Conservation (phyloP, 1,284 basidiomycete genomes). For the Anthracocystis walkeri region DNA sequence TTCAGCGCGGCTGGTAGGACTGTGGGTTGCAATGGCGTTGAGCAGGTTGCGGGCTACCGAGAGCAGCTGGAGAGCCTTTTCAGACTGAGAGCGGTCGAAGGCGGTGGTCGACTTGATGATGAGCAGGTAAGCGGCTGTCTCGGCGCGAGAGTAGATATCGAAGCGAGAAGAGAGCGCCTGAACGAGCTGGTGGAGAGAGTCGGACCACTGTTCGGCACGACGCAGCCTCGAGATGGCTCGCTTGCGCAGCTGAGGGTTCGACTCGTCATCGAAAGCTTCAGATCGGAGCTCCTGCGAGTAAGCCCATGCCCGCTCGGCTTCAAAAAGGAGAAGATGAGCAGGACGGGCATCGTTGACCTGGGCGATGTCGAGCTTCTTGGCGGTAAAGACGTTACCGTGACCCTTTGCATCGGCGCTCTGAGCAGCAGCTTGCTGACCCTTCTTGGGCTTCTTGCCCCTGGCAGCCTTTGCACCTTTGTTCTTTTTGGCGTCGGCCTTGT, state of each 20-base stretch:
- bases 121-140: constrained; percentile 75
- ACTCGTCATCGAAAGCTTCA: constrained; percentile 73
- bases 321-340: constrained; percentile 80
- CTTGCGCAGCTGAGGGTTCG: constrained; percentile 76
- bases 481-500: constrained; percentile 33
- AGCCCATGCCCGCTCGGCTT: constrained; percentile 91
- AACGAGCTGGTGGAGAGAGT: constrained; percentile 80
- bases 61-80: constrained; percentile 82
- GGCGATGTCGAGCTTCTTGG: constrained; percentile 53
- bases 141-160: constrained; percentile 52
- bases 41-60: constrained; percentile 83
- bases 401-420: constrained; percentile 72
- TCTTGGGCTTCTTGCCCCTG: constrained; percentile 54
- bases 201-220: constrained; percentile 84
- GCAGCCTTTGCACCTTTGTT: constrained; percentile 39
- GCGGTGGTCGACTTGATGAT: constrained; percentile 73
- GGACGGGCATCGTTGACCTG: constrained; percentile 53
- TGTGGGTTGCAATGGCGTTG: constrained; percentile 77
- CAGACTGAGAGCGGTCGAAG: constrained; percentile 75
- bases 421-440: constrained; percentile 47
- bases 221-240: constrained; percentile 84
- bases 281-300: constrained; percentile 83
- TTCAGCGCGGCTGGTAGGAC: constrained; percentile 85
- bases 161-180: constrained; percentile 73
- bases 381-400: constrained; percentile 84